Evolutionary conservation across 2,329 filamentous ascomycete species (phyloP), one percentile per base, ranked within the genome.

Genomic region (Fusarium sp.): DNA sequence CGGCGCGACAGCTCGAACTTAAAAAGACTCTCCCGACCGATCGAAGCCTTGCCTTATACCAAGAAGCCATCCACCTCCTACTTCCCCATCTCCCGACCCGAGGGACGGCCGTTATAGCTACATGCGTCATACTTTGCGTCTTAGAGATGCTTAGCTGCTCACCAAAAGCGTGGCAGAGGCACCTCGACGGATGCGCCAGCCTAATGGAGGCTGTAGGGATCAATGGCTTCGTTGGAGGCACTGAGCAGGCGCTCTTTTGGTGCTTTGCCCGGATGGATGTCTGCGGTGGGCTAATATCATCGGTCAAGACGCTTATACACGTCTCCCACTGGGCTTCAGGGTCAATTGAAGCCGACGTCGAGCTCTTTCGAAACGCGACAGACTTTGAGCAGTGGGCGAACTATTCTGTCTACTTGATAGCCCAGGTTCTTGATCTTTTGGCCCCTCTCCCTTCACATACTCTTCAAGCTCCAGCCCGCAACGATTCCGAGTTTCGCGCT

Each of bases 231-330:
- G 84, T 84, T 0, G 86, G 86, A 0, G 86, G 86, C 4, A 81
- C 87, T 4, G 82, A 87, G 18, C 84, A 88, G 73, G 87, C 87
- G 2, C 78, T 89, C 0, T 89, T 89, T 67, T 89, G 87, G 87
- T 88, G 86, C 65, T 89, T 88, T 78, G 87, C 86, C 0, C 83
- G 87, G 9, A 89, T 89, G 87, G 86, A 88, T 72, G 84, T 88
- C 27, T 88, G 86, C 64, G 87, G 87, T n/a, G 87, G 86, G 0
- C 81, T 89, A 7, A 88, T 89, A 9, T 87, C 86, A 6, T 85
- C 86, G 35, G 84, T 87, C 70, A 83, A 84, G 65, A 88, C 88
- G 0, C 82, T 88, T 13, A 85, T 89, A 7, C 85, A 85, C 3
- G 82, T 86, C 10, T 80, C 81, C 2, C 83, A 84, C 65, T 89